Evolutionary conservation across 1,284 basidiomycete genomes (phyloP), one percentile per base, ranked within the genome.

Genomic region (Rhizoctonia solani): DNA sequence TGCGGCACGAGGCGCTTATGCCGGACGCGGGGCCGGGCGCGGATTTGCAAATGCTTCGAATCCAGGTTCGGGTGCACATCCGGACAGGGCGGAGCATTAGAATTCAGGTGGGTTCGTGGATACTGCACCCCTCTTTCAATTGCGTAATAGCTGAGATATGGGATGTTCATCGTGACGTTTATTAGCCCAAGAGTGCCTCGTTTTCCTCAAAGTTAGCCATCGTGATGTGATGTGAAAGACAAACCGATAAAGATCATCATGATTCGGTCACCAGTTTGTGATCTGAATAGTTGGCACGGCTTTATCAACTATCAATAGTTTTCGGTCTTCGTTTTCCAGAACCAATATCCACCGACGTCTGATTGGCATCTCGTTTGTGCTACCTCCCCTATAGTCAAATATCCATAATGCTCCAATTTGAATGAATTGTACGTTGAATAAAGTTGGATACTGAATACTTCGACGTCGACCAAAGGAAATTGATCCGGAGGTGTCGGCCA

Each of bases 351-450:
- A n/a, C n/a, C n/a, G n/a, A n/a, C n/a, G n/a, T n/a, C n/a, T n/a
- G n/a, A n/a, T n/a, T n/a, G n/a, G n/a, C n/a, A n/a, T n/a, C n/a
- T n/a, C n/a, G n/a, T n/a, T n/a, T n/a, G n/a, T n/a, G n/a, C n/a
- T n/a, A 16, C 37, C 37, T 39, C 37, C 37, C 9, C 9, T 8
- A 8, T 39, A 16, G 37, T 39, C 37, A 16, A 8, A 39, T 8
- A 8, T 41, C 37, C 54, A 56, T 47, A 46, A 32, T 39, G 39
- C 44, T 41, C 49, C 32, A 53, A 65, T 65, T 65, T 65, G 59
- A 65, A 65, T 65, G 32, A 42, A 53, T 65, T 65, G 49, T 25
- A 65, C 59, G 59, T 65, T 65, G 59, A 53, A 52, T 65, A 47
- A 44, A 59, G 59, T 65, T 65, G 34, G 46, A n/a, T 25, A 13